A percentile compares a stretch with the other conserved stretches of the same genome.
phyloP scores from a whole-genome alignment of 345 rosid genomes.

The Dovyalis caffra region DNA sequence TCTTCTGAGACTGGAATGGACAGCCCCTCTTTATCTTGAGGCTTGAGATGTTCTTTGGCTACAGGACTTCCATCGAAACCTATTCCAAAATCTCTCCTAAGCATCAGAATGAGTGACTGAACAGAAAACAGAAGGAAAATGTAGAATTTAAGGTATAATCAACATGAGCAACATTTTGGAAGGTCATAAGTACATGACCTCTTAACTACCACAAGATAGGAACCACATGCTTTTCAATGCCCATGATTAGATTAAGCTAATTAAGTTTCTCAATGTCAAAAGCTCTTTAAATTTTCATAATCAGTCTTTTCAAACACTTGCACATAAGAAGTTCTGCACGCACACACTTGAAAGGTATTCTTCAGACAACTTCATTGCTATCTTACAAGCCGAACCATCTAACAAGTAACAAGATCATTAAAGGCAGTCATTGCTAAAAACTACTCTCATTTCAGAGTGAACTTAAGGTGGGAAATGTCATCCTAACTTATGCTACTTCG shows the following conservation, averaged over 20 bases:
- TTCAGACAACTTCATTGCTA: too few species aligned
- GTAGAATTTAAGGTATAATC: background rate
- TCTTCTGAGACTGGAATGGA: conserved; percentile 25
- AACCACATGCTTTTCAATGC: too few species aligned
- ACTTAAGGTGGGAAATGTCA: too few species aligned
- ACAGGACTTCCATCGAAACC: conserved; percentile 44
- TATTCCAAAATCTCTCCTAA: conserved; percentile 18
- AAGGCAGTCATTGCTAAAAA: too few species aligned
- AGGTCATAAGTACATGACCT: too few species aligned
- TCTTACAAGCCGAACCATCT: too few species aligned
- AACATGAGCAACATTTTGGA: background rate
- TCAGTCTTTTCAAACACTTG: too few species aligned
- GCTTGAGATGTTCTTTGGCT: conserved; percentile 28
- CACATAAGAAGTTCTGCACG: too few species aligned
- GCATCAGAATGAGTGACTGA: background rate
- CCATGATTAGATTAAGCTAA: background rate
- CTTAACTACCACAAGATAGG: too few species aligned
- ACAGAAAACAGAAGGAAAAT: background rate
- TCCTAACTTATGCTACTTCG: background rate
- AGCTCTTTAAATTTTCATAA: background rate
- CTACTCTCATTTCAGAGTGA: too few species aligned
- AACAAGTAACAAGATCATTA: too few species aligned
- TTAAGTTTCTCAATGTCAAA: conserved; percentile 3
- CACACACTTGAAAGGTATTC: too few species aligned
- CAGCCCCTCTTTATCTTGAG: conserved; percentile 18